Evolutionary conservation across 108 stramenopile species (phyloP), one percentile per base, ranked within the genome.

Genomic region (Skeletonema tropicum): DNA sequence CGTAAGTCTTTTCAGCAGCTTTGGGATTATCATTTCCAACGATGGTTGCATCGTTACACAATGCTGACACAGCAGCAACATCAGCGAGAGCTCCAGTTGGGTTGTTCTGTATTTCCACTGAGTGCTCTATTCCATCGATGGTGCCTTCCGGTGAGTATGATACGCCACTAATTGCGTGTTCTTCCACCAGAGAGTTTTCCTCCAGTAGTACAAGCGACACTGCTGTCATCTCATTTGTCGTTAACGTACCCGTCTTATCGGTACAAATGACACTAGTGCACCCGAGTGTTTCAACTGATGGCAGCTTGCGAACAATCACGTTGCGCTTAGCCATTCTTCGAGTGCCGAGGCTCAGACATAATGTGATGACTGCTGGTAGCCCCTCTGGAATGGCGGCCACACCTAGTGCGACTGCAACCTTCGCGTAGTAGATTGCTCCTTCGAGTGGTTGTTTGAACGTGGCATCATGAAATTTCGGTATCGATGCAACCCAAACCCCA

Each of bases 351-450:
- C 96, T 95, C 19, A 99, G 78, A 64, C 97, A 97, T 19, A 99
- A 84, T 12, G 98, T 99, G 61, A 98, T 97, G 25, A 97, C 97
- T 14, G 98, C 96, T 0, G 99, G 99, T 17, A 99, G 84, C 11
- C 99, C 99, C 82, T 99, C 99, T 9, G 99, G 99, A 71, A 99
- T 96, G 13, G 99, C 99, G 1, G 98, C 97, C 30, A 99, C 99
- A 15, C 97, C 98, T 68, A 99, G 85, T 19, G 98, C 97, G 8
- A 99, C 99, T 26, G 98, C 94, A 9, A 98, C 95, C 76, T 98
- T 98, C 75, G 98, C 97, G 82, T 97, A 94, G 71, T 98, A 93
- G n/a, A 99, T 69, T 19, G 93, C 90, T 17, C 91, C 94, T 73
- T 95, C 87, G 73, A 89, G 77, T 23, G 82, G 64, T 57, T 74